Evolutionary conservation across 208 protist genomes (phyloP).

Genomic region (Trypanosomatidae sp.): DNA sequence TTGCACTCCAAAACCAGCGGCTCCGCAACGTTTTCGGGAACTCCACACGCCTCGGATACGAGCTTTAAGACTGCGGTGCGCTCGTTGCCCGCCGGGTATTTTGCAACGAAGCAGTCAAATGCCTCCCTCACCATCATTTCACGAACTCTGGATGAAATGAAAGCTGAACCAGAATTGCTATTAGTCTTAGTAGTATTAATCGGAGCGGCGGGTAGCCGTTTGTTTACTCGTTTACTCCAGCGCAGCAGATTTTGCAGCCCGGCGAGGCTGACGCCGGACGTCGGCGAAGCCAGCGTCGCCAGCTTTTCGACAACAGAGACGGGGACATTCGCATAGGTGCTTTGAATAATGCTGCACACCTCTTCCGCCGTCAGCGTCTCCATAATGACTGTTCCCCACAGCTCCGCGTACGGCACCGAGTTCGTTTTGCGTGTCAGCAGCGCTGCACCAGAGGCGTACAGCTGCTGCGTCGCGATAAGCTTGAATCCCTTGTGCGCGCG

Average conservation of each 20-base stretch:
- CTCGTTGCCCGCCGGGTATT: slow-evolving; percentile 59
- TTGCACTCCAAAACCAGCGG: slow-evolving; percentile 69
- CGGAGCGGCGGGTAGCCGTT: slow-evolving; percentile 28
- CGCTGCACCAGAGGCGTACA: slow-evolving; percentile 51
- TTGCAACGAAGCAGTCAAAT: slow-evolving; percentile 90
- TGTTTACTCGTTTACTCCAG: slow-evolving; percentile 90
- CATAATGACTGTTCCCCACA: slow-evolving; percentile 82
- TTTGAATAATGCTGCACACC: slow-evolving; percentile 55
- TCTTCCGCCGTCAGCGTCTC: slow-evolving; percentile 60
- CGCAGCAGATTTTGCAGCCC: slow-evolving; percentile 90
- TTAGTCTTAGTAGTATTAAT: slow-evolving; percentile 21
- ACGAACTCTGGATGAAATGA: slow-evolving; percentile 82
- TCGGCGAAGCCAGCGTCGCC: slow-evolving; percentile 26
- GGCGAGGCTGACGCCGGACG: slow-evolving; percentile 32
- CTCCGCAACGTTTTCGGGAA: slow-evolving; percentile 61
- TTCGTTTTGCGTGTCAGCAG: slow-evolving; percentile 60
- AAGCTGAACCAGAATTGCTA: slow-evolving; percentile 11
- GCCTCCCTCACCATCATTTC: slow-evolving; percentile 93
- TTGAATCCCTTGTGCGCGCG: slow-evolving; percentile 82
- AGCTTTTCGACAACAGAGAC: slow-evolving; percentile 41
- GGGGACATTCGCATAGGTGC: slow-evolving; percentile 51
- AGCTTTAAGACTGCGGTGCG: slow-evolving; percentile 30
- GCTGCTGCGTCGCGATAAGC: slow-evolving; percentile 88
- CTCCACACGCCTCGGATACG: slow-evolving; percentile 57
- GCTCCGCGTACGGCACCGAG: slow-evolving; percentile 73